Percentiles rank a stretch among this genome's conserved stretches.
Conservation (phyloP, 1,284 basidiomycete species). For the Apiotrichum sp. region DNA sequence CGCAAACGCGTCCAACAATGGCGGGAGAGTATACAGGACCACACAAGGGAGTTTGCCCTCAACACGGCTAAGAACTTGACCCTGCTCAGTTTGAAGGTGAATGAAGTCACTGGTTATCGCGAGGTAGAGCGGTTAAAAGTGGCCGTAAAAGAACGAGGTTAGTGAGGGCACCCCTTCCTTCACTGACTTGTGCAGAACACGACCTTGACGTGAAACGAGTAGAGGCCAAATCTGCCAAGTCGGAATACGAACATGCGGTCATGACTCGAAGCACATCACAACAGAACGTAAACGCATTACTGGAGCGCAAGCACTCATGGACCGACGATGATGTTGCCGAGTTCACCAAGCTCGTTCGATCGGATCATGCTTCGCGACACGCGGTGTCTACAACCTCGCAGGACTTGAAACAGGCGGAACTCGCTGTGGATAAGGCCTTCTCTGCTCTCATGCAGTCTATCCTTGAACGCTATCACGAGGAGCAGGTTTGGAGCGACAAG, state of each 20-base stretch:
- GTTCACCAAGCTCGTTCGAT: conserved; percentile 78
- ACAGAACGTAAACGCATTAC: conserved; percentile 79
- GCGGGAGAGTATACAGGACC: not conserved
- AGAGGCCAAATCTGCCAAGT: conserved; percentile 63
- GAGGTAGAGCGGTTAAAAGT: conserved; percentile 76
- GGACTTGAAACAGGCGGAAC: conserved; percentile 61
- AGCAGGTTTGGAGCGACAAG: conserved; percentile 96
- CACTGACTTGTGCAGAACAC: conserved; percentile 24
- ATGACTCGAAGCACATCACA: conserved; percentile 69
- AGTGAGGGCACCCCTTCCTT: not conserved
- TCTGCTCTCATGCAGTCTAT: conserved; percentile 77
- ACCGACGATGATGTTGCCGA: conserved; percentile 66
- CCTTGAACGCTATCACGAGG: conserved; percentile 83
- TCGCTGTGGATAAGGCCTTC: conserved; percentile 75
- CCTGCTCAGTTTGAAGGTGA: conserved; percentile 68
- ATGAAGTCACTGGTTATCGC: conserved; percentile 80
- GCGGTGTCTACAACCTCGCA: conserved; percentile 64
- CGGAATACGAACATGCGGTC: conserved; percentile 66
- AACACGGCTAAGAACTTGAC: conserved; percentile 54
- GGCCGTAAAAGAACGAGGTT: conserved; percentile 14
- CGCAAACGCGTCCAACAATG: not conserved
- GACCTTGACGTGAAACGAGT: conserved; percentile 52
- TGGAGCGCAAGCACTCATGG: conserved; percentile 82
- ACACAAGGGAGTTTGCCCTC: conserved; percentile 13
- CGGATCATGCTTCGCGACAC: conserved; percentile 77